Evolutionary conservation across 2,329 filamentous ascomycete genomes (phyloP).

Genomic region (Colletotrichum lindemuthianum): DNA sequence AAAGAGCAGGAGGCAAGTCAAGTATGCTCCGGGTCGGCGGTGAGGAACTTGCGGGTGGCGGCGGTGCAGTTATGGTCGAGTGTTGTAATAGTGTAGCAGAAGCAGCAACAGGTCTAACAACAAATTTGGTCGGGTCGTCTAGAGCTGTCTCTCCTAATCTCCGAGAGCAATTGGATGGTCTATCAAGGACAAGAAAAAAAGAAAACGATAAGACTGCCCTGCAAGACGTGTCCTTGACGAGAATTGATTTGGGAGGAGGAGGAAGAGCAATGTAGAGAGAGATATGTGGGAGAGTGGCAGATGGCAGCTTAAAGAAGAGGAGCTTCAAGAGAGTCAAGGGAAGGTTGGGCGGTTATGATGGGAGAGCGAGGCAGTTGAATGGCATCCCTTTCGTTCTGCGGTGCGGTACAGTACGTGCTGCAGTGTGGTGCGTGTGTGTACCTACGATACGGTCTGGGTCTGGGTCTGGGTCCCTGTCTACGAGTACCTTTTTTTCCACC

Average conservation of each 20-base stretch:
- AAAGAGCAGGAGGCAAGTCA: conserved; percentile 49
- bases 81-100: not conserved
- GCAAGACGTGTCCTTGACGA: conserved; percentile 29
- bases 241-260: conserved; percentile 12
- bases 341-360: conserved; percentile 33
- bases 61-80: conserved; percentile 8
- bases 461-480: conserved; percentile 23
- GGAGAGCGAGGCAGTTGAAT: conserved; percentile 32
- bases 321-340: conserved; percentile 26
- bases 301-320: conserved; percentile 35
- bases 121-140: conserved; percentile 17
- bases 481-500: too few relatives aligned
- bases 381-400: conserved; percentile 33
- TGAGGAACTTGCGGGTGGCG: conserved; percentile 3
- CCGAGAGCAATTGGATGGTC: conserved; percentile 32
- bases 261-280: not conserved
- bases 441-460: not conserved
- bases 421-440: too few relatives aligned
- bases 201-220: conserved; percentile 35
- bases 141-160: conserved; percentile 29
- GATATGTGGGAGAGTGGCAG: conserved; percentile 21
- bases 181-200: conserved; percentile 36
- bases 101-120: conserved; percentile 1
- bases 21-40: conserved; percentile 29
- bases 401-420: not conserved